Evolutionary conservation across 2,329 filamentous ascomycete genomes (phyloP).

Genomic region (Ophiostoma perfectum): DNA sequence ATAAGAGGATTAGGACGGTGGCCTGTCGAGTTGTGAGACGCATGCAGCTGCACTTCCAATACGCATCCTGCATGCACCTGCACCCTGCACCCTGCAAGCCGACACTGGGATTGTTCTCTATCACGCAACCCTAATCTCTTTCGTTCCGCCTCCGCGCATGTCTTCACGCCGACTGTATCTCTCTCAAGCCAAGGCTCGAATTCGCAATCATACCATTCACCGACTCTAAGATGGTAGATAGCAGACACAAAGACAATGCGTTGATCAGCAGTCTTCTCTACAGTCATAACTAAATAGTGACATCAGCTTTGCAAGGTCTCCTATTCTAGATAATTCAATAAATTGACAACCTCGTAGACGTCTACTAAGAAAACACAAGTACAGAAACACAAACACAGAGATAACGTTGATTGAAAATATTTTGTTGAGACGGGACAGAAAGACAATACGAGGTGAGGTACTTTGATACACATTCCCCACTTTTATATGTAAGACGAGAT

Average conservation of each 20-base stretch:
- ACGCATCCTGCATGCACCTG: slow-evolving; percentile 2
- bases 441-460: background rate
- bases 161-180: background rate
- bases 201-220: background rate
- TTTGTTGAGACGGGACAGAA: background rate
- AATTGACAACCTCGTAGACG: too few species aligned
- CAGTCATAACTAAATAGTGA: too few species aligned
- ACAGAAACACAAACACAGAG: background rate
- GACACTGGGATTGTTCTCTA: background rate
- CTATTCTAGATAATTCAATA: too few species aligned
- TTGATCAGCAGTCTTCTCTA: too few species aligned
- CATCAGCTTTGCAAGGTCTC: too few species aligned
- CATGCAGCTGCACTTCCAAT: background rate
- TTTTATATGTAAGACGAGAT: slow-evolving; percentile 11
- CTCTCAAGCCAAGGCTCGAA: background rate
- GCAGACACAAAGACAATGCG: too few species aligned
- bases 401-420: background rate
- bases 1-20: background rate
- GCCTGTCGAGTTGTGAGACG: background rate
- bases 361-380: too few species aligned
- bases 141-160: background rate
- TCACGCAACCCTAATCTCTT: background rate
- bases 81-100: background rate
- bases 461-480: background rate
- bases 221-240: background rate